These are phyloP conservation scores for Metroxylon sagu DNA, from an alignment of 176 grass and related monocot species.

Conservation along the genomic window DNA sequence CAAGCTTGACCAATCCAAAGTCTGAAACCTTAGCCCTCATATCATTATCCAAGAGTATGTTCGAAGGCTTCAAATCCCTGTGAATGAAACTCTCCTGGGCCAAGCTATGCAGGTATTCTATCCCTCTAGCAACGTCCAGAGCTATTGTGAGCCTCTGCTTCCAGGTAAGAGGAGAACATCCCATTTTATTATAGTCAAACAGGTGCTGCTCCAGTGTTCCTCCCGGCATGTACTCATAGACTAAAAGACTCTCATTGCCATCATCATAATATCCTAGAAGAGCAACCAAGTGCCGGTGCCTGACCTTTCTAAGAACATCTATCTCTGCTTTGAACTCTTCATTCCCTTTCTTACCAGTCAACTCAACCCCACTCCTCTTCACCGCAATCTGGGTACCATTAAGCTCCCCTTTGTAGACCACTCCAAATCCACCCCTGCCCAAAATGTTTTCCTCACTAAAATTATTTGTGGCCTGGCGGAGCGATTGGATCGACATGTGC, in stretches of 20 bases:
- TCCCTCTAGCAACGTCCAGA: conserved; percentile 90
- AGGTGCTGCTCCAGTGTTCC: conserved; percentile 75
- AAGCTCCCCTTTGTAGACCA: conserved; percentile 75
- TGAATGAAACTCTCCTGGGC: conserved; percentile 98
- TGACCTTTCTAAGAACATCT: conserved; percentile 86
- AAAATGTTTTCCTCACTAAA: conserved; percentile 63
- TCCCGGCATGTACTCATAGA: conserved; percentile 86
- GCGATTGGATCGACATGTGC: conserved; percentile 55
- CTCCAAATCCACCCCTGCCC: conserved; percentile 84
- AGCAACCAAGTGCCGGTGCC: conserved; percentile 82
- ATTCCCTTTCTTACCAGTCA: conserved; percentile 75
- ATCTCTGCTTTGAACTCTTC: conserved; percentile 93
- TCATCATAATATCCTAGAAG: conserved; percentile 81
- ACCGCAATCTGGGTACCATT: conserved; percentile 73
- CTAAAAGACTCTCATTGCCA: conserved; percentile 76
- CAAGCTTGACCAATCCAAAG: conserved; percentile 94
- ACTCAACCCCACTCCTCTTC: conserved; percentile 55
- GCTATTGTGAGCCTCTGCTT: conserved; percentile 76
- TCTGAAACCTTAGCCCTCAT: conserved; percentile 97
- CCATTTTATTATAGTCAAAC: conserved; percentile 53
- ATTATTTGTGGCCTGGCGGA: conserved; percentile 71
- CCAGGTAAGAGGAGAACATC: conserved; percentile 72
- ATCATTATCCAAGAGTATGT: conserved; percentile 90
- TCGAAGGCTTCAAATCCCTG: conserved; percentile 93
- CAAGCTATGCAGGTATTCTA: conserved; percentile 93